Percentiles rank a stretch among this genome's conserved stretches.
These are phyloP conservation scores for Gaertneriomyces semiglobifer DNA, from an alignment of 192 early-diverging fungal species.

Conservation along the genomic window DNA sequence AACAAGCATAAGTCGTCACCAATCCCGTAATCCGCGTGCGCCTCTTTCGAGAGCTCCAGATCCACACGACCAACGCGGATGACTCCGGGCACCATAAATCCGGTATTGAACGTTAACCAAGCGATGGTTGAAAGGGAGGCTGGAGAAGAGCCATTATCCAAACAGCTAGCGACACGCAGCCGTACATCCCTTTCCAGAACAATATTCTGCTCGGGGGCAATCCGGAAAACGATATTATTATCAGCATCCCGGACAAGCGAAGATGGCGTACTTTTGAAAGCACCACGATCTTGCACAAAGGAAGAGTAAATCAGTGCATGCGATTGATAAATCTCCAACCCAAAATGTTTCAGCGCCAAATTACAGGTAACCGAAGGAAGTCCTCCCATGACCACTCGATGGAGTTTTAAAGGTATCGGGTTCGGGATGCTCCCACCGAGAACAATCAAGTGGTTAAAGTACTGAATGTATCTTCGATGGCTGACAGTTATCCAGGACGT, in stretches of 20 bases:
- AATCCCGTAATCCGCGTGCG: slow-evolving; percentile 39
- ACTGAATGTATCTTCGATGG: slow-evolving; percentile 51
- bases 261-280: background rate
- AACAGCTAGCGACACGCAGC: slow-evolving; percentile 43
- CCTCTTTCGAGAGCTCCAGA: slow-evolving; percentile 46
- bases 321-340: slow-evolving; percentile 51
- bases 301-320: slow-evolving; percentile 43
- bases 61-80: slow-evolving; percentile 52
- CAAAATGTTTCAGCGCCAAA: slow-evolving; percentile 29
- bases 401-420: slow-evolving; percentile 37
- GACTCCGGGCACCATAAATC: slow-evolving; percentile 56
- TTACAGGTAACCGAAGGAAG: slow-evolving; percentile 37
- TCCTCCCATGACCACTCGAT: slow-evolving; percentile 46
- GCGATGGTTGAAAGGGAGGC: slow-evolving; percentile 48
- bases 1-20: slow-evolving; percentile 43
- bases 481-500: slow-evolving; percentile 37
- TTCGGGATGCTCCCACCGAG: slow-evolving; percentile 48
- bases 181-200: slow-evolving; percentile 46
- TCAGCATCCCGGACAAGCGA: too few relatives aligned
- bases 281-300: slow-evolving; percentile 1
- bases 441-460: slow-evolving; percentile 52
- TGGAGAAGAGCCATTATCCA: slow-evolving; percentile 27
- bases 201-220: slow-evolving; percentile 12
- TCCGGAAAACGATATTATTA: slow-evolving; percentile 26
- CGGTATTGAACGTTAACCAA: slow-evolving; percentile 57